These are phyloP conservation scores for Gamarada debralockiae DNA, from an alignment of 495 filamentous ascomycete genomes.

Conservation along the genomic window DNA sequence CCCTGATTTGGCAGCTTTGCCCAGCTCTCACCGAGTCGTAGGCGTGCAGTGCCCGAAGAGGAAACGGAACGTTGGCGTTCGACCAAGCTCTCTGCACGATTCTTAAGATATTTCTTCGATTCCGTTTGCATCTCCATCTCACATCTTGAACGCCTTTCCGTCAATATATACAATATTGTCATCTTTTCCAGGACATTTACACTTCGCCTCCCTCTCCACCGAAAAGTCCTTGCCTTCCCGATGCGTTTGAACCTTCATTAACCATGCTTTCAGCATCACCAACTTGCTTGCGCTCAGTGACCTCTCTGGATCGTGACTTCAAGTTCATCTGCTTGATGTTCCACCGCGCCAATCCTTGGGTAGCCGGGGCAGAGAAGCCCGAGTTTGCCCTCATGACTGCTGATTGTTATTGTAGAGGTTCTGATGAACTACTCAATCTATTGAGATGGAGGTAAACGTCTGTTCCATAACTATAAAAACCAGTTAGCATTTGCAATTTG, in stretches of 20 bases:
- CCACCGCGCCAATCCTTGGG: constrained; percentile 85
- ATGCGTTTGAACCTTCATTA: constrained; percentile 31
- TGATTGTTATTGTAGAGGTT: constrained; percentile 97
- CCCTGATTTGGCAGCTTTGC: no score
- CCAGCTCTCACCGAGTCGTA: no score
- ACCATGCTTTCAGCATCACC: constrained; percentile 75
- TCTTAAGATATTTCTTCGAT: no score
- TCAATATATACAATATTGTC: constrained; percentile 10
- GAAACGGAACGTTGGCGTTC: no score
- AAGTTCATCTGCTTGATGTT: constrained; percentile 54
- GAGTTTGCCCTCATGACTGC: constrained; percentile 74
- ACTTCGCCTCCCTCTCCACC: constrained; percentile 25
- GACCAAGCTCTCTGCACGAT: no score
- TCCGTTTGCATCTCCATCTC: no score
- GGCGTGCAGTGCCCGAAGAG: no score
- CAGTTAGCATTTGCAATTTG: background rate
- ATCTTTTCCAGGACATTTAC: constrained; percentile 3
- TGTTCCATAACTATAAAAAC: constrained; percentile 75
- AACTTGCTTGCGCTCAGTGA: constrained; percentile 82
- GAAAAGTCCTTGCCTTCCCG: constrained; percentile 23
- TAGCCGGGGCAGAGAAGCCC: constrained; percentile 33
- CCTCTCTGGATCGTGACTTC: constrained; percentile 53
- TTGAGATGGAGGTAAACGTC: constrained; percentile 98
- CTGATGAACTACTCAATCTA: constrained; percentile 88
- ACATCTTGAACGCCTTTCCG: constrained; percentile 6